Evolutionary conservation across 2,329 filamentous ascomycete genomes (phyloP).

Genomic region (Arthrobotrys conoides): DNA sequence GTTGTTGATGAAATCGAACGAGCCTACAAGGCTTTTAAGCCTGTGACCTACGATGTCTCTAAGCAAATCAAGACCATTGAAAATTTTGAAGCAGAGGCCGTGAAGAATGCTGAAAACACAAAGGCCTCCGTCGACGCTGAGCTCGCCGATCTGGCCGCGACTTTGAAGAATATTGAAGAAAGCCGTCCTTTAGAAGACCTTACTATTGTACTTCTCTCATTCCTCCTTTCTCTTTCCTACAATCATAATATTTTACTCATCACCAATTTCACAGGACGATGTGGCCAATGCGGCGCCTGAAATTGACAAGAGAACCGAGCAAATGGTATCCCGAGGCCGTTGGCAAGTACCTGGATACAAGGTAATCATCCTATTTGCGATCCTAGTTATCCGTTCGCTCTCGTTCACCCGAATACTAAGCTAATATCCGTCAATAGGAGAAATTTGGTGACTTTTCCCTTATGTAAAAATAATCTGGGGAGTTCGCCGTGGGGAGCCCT

Average conservation of each 20-base stretch:
- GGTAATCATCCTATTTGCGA: conserved; percentile 73
- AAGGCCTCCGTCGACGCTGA: conserved; percentile 96
- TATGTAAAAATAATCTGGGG: conserved; percentile 75
- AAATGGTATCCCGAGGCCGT: conserved; percentile 96
- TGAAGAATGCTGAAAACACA: conserved; percentile 97
- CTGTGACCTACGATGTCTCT: conserved; percentile 88
- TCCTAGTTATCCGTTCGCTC: neutral
- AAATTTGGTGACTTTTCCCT: conserved; percentile 98
- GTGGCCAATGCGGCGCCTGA: conserved; percentile 93
- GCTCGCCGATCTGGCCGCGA: conserved; percentile 92
- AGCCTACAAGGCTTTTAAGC: conserved; percentile 92
- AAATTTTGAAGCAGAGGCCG: conserved; percentile 94
- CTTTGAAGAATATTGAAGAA: conserved; percentile 95
- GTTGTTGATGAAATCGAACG: conserved; percentile 97
- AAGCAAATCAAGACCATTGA: conserved; percentile 99
- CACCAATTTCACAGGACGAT: conserved; percentile 78
- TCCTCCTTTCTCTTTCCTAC: neutral
- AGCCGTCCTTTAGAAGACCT: conserved; percentile 96
- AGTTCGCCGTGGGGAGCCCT: neutral
- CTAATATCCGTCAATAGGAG: conserved; percentile 76
- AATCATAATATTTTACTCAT: conserved; percentile 35
- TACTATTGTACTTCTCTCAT: conserved; percentile 83
- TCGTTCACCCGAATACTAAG: conserved; percentile 68
- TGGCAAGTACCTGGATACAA: conserved; percentile 99
- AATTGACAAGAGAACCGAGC: conserved; percentile 95